Evolutionary conservation across 331 rosid genomes (phyloP).

Genomic region (Prunus yedoensis): DNA sequence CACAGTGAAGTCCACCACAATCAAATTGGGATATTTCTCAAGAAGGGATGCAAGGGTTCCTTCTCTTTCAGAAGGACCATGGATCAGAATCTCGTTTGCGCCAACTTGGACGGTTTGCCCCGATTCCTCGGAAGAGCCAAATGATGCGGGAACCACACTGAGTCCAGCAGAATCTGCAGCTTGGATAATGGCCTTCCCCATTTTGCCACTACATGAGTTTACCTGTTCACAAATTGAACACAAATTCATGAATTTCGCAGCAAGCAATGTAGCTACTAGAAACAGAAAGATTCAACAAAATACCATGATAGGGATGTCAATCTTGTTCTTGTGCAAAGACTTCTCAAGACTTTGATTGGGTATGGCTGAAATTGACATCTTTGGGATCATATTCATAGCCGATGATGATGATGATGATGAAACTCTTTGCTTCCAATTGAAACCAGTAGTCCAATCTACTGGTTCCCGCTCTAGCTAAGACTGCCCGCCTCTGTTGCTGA

Average conservation of each 20-base stretch:
- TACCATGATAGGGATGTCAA: conserved; percentile 12
- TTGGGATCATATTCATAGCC: background rate
- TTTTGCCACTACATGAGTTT: conserved; percentile 88
- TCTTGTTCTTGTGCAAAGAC: background rate
- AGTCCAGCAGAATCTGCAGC: conserved; percentile 91
- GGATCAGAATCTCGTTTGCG: conserved; percentile 66
- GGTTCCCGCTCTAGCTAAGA: background rate
- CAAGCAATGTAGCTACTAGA: no score
- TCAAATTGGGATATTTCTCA: conserved; percentile 65
- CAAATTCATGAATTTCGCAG: background rate
- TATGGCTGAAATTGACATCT: background rate
- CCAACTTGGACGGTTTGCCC: conserved; percentile 57
- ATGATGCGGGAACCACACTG: conserved; percentile 72
- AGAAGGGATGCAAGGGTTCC: conserved; percentile 52
- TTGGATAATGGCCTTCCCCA: conserved; percentile 84
- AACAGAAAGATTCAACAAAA: background rate
- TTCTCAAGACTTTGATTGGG: background rate
- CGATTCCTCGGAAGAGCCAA: conserved; percentile 65
- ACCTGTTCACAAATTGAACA: conserved; percentile 42
- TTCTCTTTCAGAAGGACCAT: conserved; percentile 77
- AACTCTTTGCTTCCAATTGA: background rate
- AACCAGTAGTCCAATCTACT: background rate
- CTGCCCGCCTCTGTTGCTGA: background rate
- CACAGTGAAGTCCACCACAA: conserved; percentile 82
- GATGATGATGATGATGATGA: background rate